Conservation (phyloP, 2,329 filamentous ascomycete genomes). For the Aureobasidium melanogenum region DNA sequence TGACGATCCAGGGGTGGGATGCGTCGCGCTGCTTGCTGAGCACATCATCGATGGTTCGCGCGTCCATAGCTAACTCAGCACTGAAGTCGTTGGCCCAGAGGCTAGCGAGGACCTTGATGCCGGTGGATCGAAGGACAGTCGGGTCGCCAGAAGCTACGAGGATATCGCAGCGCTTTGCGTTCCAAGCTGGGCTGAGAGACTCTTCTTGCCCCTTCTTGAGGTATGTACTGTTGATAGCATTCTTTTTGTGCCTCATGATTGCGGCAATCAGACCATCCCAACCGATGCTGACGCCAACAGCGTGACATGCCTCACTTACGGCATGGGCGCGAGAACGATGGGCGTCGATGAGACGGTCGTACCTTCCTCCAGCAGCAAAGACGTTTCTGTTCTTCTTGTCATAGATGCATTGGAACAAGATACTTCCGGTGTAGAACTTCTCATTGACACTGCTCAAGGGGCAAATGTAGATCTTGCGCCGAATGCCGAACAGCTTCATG, state of each 20-base stretch:
- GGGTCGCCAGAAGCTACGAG: constrained; percentile 83
- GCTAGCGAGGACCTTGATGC: constrained; percentile 65
- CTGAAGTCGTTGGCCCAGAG: constrained; percentile 80
- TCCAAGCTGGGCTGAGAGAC: constrained; percentile 17
- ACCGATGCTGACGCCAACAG: constrained; percentile 84
- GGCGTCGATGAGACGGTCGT: constrained; percentile 80
- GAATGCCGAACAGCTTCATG: constrained; percentile 64
- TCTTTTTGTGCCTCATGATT: constrained; percentile 35
- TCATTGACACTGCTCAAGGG: constrained; percentile 85
- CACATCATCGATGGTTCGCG: constrained; percentile 70
- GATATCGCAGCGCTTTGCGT: constrained; percentile 56
- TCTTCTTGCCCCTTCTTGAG: constrained; percentile 65
- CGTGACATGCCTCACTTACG: constrained; percentile 46
- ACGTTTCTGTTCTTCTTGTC: constrained; percentile 75
- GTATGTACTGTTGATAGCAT: constrained; percentile 40
- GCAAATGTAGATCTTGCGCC: constrained; percentile 71
- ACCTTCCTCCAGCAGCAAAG: constrained; percentile 86
- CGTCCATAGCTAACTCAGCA: constrained; percentile 63
- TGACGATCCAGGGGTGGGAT: constrained; percentile 75
- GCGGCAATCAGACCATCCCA: constrained; percentile 60
- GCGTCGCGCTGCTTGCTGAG: constrained; percentile 68
- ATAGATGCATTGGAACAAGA: constrained; percentile 85
- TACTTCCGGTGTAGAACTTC: constrained; percentile 75
- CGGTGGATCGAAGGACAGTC: constrained; percentile 62
- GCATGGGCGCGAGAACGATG: constrained; percentile 55